Percentiles rank a stretch among this genome's conserved stretches.
Conservation (phyloP, 192 early-diverging fungal species). For the Endogone sp. region DNA sequence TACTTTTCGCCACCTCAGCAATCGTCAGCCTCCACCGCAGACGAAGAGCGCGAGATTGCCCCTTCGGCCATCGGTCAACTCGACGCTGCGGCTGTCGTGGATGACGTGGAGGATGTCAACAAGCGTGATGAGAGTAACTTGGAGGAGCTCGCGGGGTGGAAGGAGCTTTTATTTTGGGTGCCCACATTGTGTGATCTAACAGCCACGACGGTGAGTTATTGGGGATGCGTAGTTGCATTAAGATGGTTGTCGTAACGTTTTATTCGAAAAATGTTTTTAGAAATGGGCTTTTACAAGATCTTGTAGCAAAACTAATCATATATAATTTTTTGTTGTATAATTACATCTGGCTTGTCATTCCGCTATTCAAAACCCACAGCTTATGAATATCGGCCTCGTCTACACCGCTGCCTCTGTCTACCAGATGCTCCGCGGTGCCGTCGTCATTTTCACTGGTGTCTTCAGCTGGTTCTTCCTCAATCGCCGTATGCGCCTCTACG, state of each 20-base stretch:
- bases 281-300: too few species aligned
- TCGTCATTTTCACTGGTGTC: constrained; percentile 92
- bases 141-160: constrained; percentile 54
- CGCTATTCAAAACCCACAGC: constrained; percentile 21
- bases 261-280: too few species aligned
- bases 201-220: constrained; percentile 61
- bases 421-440: constrained; percentile 95
- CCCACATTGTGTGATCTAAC: constrained; percentile 79
- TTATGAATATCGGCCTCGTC: constrained; percentile 98
- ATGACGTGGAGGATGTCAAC: too few species aligned
- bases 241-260: too few species aligned
- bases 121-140: too few species aligned
- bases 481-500: constrained; percentile 68
- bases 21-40: neutral
- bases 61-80: constrained; percentile 18
- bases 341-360: neutral
- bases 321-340: too few species aligned
- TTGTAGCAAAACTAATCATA: too few species aligned
- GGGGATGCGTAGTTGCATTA: too few species aligned
- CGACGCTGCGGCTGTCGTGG: constrained; percentile 32
- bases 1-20: constrained; percentile 11
- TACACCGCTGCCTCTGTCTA: constrained; percentile 88
- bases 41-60: neutral
- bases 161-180: constrained; percentile 62
- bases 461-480: constrained; percentile 85